Conservation (phyloP, 1,284 basidiomycete species). For the Sporisorium iseilematis-ciliati region DNA sequence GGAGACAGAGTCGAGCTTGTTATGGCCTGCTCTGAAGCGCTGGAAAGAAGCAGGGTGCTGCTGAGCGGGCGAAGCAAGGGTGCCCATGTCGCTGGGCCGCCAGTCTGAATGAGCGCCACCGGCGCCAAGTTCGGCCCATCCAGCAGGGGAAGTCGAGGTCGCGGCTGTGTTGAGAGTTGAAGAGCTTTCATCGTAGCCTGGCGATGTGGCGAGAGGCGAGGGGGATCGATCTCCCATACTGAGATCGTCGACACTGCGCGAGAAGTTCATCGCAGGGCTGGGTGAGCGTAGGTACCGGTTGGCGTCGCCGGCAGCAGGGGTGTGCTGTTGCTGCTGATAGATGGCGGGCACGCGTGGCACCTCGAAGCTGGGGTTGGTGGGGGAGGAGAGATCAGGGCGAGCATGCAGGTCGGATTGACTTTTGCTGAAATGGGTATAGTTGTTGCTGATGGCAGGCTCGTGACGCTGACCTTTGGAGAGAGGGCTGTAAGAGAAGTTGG, state of each 20-base stretch:
- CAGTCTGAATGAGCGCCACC: conserved; percentile 33
- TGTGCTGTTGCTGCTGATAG: conserved; percentile 39
- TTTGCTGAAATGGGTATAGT: conserved; percentile 53
- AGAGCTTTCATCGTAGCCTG: conserved; percentile 39
- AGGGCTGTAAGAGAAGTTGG: conserved; percentile 44
- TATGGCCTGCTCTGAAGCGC: conserved; percentile 30
- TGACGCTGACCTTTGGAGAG: conserved; percentile 39
- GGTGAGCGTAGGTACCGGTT: conserved; percentile 54
- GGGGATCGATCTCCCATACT: conserved; percentile 29
- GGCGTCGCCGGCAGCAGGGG: conserved; percentile 30
- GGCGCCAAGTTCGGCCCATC: conserved; percentile 59
- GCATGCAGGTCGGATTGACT: conserved; percentile 55
- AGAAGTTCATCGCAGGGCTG: conserved; percentile 55
- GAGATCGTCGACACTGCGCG: conserved; percentile 63
- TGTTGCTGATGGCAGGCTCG: conserved; percentile 18
- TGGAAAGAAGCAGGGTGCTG: conserved; percentile 26
- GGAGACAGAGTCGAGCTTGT: conserved; percentile 32
- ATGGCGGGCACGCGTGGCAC: conserved; percentile 44
- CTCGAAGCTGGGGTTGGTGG: conserved; percentile 32
- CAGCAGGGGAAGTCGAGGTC: conserved; percentile 30
- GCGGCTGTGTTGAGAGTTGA: conserved; percentile 26
- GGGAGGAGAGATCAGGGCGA: conserved; percentile 40
- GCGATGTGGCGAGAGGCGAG: conserved; percentile 27
- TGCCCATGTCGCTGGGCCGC: conserved; percentile 60
- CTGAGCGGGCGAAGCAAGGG: conserved; percentile 35